A percentile compares a stretch with the other conserved stretches of the same genome.
Evolutionary conservation across 371 early-diverging fungal species (phyloP).

Genomic region (Mortierella polycephala): DNA sequence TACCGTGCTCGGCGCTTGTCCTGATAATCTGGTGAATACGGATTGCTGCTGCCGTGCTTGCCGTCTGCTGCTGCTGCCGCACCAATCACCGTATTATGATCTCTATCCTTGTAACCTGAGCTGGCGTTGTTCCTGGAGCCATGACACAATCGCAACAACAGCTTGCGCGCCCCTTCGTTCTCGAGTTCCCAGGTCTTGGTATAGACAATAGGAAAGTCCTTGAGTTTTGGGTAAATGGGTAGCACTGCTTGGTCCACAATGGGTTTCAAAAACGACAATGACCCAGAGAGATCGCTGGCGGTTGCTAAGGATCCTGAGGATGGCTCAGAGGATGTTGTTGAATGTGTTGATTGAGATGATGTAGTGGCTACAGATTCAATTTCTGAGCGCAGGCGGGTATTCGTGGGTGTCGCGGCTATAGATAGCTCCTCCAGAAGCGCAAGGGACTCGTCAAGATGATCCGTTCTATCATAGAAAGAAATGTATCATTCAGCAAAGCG

Average conservation of each 20-base stretch:
- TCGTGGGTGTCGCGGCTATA: conserved; percentile 43
- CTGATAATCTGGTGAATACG: conserved; percentile 10
- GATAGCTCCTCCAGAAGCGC: conserved; percentile 47
- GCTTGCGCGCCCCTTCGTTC: conserved; percentile 56
- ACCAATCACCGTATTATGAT: neutral
- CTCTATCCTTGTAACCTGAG: no score
- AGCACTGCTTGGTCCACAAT: conserved; percentile 30
- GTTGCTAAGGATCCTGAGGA: conserved; percentile 4
- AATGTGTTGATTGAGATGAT: conserved; percentile 3
- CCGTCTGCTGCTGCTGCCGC: conserved; percentile 1
- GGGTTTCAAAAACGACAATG: conserved; percentile 46
- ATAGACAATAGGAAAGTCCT: conserved; percentile 60
- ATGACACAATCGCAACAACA: conserved; percentile 57
- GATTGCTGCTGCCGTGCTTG: neutral
- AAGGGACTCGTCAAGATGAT: conserved; percentile 45
- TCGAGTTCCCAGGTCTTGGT: conserved; percentile 68
- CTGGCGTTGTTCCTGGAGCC: no score
- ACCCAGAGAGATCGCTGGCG: conserved; percentile 11
- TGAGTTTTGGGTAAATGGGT: conserved; percentile 54
- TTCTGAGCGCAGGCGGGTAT: conserved; percentile 47
- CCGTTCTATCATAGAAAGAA: conserved; percentile 13
- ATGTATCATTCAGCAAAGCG: no score
- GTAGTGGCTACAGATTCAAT: conserved; percentile 16
- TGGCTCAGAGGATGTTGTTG: neutral
- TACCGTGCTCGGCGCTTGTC: conserved; percentile 26